A percentile compares a stretch with the other conserved stretches of the same genome.
Evolutionary conservation across 2,329 filamentous ascomycete species (phyloP).

Genomic region (Achaetomium macrosporum): DNA sequence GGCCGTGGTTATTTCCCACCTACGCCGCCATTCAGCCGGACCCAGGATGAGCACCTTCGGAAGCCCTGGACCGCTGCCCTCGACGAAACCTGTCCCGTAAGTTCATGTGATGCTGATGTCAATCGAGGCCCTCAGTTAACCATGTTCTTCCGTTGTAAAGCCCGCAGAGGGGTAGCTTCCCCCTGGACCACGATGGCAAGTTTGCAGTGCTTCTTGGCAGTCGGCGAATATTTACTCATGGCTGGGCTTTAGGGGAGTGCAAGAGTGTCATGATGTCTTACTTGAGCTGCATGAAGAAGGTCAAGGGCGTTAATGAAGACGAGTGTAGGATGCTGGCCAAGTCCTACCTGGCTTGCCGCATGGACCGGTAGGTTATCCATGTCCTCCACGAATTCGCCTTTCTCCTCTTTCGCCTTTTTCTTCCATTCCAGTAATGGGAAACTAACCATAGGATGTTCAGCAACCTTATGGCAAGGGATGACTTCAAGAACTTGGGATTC

Average conservation of each 20-base stretch:
- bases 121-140: not conserved
- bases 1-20: not conserved
- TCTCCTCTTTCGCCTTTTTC: not conserved
- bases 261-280: conserved; percentile 83
- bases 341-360: conserved; percentile 81
- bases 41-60: conserved; percentile 30
- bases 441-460: conserved; percentile 36
- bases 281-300: conserved; percentile 77
- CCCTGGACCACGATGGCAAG: conserved; percentile 81
- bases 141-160: conserved; percentile 37
- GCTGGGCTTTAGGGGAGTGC: conserved; percentile 66
- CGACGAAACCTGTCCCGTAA: conserved; percentile 32
- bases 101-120: conserved; percentile 10
- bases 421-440: not conserved
- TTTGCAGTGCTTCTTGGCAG: not conserved
- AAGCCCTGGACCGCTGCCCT: conserved; percentile 27
- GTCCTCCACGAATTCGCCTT: not conserved
- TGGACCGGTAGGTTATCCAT: conserved; percentile 69
- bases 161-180: conserved; percentile 88
- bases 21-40: not conserved
- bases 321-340: conserved; percentile 83
- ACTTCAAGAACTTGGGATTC: conserved; percentile 91
- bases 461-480: conserved; percentile 93
- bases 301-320: conserved; percentile 77
- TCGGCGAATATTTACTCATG: conserved; percentile 6